These are phyloP conservation scores for Trichoderma reesei DNA, from an alignment of 495 filamentous ascomycete genomes.

Conservation along the genomic window DNA sequence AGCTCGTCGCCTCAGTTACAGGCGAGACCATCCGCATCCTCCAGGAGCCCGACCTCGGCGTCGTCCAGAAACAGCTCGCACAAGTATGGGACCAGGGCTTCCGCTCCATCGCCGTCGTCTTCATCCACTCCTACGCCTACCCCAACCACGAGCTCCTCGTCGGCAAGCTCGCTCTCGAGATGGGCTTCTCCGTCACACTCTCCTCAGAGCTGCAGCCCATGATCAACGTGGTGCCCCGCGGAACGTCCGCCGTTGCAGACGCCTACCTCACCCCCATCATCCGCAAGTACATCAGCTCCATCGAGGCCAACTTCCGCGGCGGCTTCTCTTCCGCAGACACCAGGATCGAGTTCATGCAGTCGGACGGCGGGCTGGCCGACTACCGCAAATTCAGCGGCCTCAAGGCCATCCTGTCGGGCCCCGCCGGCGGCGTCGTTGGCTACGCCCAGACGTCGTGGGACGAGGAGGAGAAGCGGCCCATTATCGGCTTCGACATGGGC, in stretches of 20 bases:
- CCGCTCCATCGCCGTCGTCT: constrained; percentile 41
- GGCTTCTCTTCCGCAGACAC: constrained; percentile 57
- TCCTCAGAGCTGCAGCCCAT: constrained; percentile 50
- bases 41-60: neutral
- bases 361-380: constrained; percentile 68
- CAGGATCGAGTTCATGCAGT: constrained; percentile 79
- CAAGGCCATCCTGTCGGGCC: constrained; percentile 66
- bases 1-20: neutral
- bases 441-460: constrained; percentile 93
- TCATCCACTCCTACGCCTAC: constrained; percentile 47
- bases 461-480: constrained; percentile 69
- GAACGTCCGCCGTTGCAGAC: constrained; percentile 10
- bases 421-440: constrained; percentile 77
- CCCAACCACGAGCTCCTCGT: constrained; percentile 45
- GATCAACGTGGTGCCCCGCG: constrained; percentile 54
- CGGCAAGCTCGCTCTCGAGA: constrained; percentile 41
- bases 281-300: constrained; percentile 26
- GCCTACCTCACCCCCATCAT: constrained; percentile 14
- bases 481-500: constrained; percentile 94
- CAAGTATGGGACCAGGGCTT: constrained; percentile 32
- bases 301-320: constrained; percentile 45
- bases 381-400: constrained; percentile 65
- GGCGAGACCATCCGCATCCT: constrained; percentile 1
- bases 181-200: constrained; percentile 40
- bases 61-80: neutral